These are phyloP conservation scores for apple (Malus domestica) DNA, from an alignment of 306 rosid genomes.

Conservation along the genomic window ASM211411v1 NC_041802.1:8384001-8384500, in stretches of 20 bases:
- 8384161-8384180: conserved; percentile 84
- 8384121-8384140: not conserved
- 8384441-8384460: conserved; percentile 1
- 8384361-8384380: not conserved
- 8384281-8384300: conserved; percentile 85
- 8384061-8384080: not conserved
- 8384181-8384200: conserved; percentile 75
- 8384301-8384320: conserved; percentile 40
- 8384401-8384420: not conserved
- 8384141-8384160: conserved; percentile 79
- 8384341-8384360: not conserved
- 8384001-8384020: not conserved
- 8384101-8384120: not conserved
- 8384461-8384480: not conserved
- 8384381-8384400: not conserved
- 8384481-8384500: not conserved
- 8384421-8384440: not conserved
- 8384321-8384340: not conserved
- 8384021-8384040: not conserved
- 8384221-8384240: conserved; percentile 69
- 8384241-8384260: conserved; percentile 66
- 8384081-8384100: not conserved
- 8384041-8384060: not conserved
- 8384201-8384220: conserved; percentile 88
- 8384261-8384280: conserved; percentile 75